Evolutionary conservation across 495 filamentous ascomycete genomes (phyloP).

Genomic region (Cercophora scortea): DNA sequence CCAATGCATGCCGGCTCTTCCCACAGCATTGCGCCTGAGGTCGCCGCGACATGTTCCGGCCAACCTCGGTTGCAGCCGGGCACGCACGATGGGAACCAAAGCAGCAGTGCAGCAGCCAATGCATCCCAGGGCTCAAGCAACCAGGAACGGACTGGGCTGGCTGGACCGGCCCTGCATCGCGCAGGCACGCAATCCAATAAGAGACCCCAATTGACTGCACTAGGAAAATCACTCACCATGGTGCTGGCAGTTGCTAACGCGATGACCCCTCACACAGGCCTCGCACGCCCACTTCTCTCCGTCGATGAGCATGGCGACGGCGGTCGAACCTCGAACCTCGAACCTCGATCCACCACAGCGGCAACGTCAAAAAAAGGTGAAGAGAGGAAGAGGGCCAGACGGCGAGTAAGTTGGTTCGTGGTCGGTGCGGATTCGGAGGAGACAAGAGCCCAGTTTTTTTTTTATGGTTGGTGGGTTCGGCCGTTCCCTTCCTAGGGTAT

Average conservation of each 20-base stretch:
- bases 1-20: background rate
- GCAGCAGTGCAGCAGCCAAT: background rate
- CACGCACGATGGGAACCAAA: constrained; percentile 3
- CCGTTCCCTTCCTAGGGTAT: background rate
- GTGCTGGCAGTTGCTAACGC: constrained; percentile 91
- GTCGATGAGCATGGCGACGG: constrained; percentile 63
- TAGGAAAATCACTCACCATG: constrained; percentile 55
- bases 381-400: background rate
- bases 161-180: background rate
- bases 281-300: constrained; percentile 90
- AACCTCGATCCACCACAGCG: background rate
- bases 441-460: background rate
- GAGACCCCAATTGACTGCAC: background rate
- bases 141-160: background rate
- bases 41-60: constrained; percentile 15
- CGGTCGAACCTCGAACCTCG: background rate
- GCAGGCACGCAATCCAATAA: background rate
- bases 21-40: background rate
- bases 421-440: background rate
- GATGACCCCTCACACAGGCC: constrained; percentile 88
- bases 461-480: background rate
- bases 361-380: background rate
- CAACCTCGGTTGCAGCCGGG: constrained; percentile 26
- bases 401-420: background rate
- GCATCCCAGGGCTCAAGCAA: background rate